Base-by-base conservation (phyloP, 1,284 basidiomycete genomes). In the Tilletia walkeri region DNA sequence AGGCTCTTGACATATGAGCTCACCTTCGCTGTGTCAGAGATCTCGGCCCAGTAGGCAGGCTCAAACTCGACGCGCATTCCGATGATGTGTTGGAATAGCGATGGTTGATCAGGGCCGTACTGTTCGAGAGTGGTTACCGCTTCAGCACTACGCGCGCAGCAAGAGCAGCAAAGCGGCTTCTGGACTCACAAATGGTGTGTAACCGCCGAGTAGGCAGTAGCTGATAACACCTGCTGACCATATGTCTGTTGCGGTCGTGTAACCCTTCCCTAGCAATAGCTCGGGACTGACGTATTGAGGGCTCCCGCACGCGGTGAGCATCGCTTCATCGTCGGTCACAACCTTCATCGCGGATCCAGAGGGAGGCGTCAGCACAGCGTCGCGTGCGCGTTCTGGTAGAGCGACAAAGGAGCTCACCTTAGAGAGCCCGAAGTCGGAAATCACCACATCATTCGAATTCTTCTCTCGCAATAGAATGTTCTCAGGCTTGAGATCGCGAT, bases 231-330 rank as follows among this genome's bases (percentile, higher is more conserved):
- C 82, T 61, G 74, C 72, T 4, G 80, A 82, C 82, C 82, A 83
- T 39, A 82, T 74, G 61, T 83, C 82, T 45, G 82, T 81, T 6
- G 74, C 72, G 9, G 75, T 70, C 41, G 79, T 73, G 69, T 83
- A 83, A 5, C 82, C 82, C 54, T 76, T 75, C 47, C 82, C 82
- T 10, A 83, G 75, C 1, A 83, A 72, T 24, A 83, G 79, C 69
- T 83, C 82, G 2, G 82, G 82, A 12, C 81, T 78, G 45, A 83
- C 80, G 65, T 83, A 83, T 56, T 83, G 79, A 0, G 82, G 81
- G 36, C 78, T 80, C 5, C 80, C 81, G 68, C 81, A 82, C 3
- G 81, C 80, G 9, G 80, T 82, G 73, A 82, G 76, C 53, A 83
- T 63, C 34, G 59, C 59, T 16, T 63, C 59, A 16, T 63, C 59